These are phyloP conservation scores for Phytophthora citrophthora DNA, from an alignment of 352 stramenopile genomes.

Conservation along the genomic window DNA sequence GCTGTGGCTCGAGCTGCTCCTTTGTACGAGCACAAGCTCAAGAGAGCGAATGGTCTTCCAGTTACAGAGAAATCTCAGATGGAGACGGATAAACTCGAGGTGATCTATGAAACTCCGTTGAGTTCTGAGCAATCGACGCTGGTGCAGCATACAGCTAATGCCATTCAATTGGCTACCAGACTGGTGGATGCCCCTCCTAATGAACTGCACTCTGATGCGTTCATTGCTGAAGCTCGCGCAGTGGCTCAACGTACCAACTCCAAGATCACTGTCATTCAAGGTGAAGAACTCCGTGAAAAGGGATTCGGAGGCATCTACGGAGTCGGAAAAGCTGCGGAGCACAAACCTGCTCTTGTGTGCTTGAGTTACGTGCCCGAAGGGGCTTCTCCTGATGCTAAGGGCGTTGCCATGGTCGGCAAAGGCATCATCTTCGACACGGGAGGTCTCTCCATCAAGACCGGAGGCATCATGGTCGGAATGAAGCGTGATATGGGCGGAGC, in stretches of 20 bases:
- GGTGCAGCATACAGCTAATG: conserved; percentile 72
- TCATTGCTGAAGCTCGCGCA: conserved; percentile 81
- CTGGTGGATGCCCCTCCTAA: conserved; percentile 93
- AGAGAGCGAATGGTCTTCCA: conserved; percentile 41
- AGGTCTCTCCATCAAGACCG: conserved; percentile 94
- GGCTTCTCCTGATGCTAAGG: conserved; percentile 33
- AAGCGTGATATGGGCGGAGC: conserved; percentile 95
- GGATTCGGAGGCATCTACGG: conserved; percentile 94
- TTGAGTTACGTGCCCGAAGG: conserved; percentile 80
- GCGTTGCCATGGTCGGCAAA: conserved; percentile 93
- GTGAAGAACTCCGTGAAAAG: conserved; percentile 88
- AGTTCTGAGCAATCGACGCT: conserved; percentile 36
- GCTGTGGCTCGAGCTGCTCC: conserved; percentile 59
- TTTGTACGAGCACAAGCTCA: conserved; percentile 63
- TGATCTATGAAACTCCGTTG: conserved; percentile 59
- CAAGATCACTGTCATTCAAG: conserved; percentile 84
- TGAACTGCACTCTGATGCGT: conserved; percentile 90
- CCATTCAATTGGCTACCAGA: conserved; percentile 84
- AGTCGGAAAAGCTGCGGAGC: conserved; percentile 90
- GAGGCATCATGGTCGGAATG: conserved; percentile 91
- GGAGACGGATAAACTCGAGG: conserved; percentile 48
- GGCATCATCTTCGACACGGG: conserved; percentile 98
- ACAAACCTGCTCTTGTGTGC: conserved; percentile 92
- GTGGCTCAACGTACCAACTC: conserved; percentile 69
- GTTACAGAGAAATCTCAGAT: conserved; percentile 19